phyloP scores from a whole-genome alignment of 352 stramenopile genomes.

The Hyaloperonospora brassicae region DNA sequence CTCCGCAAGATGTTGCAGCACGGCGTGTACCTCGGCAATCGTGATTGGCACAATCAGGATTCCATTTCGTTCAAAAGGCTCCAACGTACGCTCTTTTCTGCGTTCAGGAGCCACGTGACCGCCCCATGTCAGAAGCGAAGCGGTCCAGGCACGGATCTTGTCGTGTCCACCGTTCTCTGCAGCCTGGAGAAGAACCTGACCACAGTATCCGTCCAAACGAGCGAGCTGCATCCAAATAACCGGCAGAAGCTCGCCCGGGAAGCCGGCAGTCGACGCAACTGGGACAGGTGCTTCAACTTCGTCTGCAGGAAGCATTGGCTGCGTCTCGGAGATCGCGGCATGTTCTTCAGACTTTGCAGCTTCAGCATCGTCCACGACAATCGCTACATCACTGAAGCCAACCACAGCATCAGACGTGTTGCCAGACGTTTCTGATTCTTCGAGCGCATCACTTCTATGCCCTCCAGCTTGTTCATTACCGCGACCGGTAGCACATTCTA shows the following conservation, averaged over 20 bases:
- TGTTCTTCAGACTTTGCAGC: conserved; percentile 8
- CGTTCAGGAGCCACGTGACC: conserved; percentile 31
- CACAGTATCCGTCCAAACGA: conserved; percentile 73
- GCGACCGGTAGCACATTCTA: conserved; percentile 37
- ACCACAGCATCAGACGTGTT: conserved; percentile 4
- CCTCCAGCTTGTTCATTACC: conserved; percentile 14
- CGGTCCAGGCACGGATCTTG: conserved; percentile 72
- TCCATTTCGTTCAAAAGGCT: conserved; percentile 61
- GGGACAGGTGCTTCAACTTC: conserved; percentile 6
- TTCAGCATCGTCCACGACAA: conserved; percentile 17
- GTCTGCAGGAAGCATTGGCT: conserved; percentile 25
- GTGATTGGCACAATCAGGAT: conserved; percentile 58
- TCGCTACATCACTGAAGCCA: conserved; percentile 20
- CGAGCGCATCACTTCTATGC: conserved; percentile 2
- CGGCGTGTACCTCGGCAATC: conserved; percentile 44
- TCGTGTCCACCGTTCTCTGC: conserved; percentile 67
- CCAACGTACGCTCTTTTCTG: conserved; percentile 31
- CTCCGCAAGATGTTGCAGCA: conserved; percentile 45
- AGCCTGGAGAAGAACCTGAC: conserved; percentile 70
- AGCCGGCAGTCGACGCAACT: conserved; percentile 24
- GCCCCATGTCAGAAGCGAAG: conserved; percentile 70
- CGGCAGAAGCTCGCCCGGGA: conserved; percentile 59
- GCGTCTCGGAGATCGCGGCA: conserved; percentile 9
- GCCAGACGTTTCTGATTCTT: conserved; percentile 2
- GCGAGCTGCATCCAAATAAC: conserved; percentile 81